Evolutionary conservation across 148 eudicot genomes (phyloP).

Genomic region (Camellia lanceoleosa): DNA sequence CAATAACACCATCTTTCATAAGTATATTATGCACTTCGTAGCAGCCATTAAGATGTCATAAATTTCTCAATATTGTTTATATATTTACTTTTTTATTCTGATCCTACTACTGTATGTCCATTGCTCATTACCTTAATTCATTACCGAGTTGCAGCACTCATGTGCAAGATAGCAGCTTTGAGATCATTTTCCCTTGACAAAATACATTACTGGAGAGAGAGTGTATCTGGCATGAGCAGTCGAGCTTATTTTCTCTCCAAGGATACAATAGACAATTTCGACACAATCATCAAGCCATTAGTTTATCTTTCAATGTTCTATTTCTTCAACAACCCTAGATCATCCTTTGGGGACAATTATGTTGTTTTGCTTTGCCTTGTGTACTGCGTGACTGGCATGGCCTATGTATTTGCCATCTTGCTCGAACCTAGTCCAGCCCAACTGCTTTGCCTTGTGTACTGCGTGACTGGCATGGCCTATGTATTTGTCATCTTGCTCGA

Average conservation of each 20-base stretch:
- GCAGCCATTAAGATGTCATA: not conserved
- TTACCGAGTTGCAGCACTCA: conserved; percentile 58
- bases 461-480: no score
- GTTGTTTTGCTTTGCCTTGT: conserved; percentile 70
- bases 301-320: conserved; percentile 93
- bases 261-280: conserved; percentile 81
- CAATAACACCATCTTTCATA: not conserved
- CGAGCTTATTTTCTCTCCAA: conserved; percentile 83
- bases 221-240: conserved; percentile 81
- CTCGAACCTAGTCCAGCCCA: conserved; percentile 73
- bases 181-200: conserved; percentile 84
- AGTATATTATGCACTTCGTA: not conserved
- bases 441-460: no score
- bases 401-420: conserved; percentile 75
- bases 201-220: conserved; percentile 87
- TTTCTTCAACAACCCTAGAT: conserved; percentile 89
- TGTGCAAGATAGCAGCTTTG: conserved; percentile 78
- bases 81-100: not conserved
- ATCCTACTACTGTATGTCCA: not conserved
- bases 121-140: conserved; percentile 7
- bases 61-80: not conserved
- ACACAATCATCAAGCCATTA: conserved; percentile 69
- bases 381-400: conserved; percentile 96
- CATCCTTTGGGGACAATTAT: conserved; percentile 70
- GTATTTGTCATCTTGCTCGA: no score